These are phyloP conservation scores for Pseudocercospora crystallina DNA, from an alignment of 2,329 filamentous ascomycete genomes.

Conservation along the genomic window DNA sequence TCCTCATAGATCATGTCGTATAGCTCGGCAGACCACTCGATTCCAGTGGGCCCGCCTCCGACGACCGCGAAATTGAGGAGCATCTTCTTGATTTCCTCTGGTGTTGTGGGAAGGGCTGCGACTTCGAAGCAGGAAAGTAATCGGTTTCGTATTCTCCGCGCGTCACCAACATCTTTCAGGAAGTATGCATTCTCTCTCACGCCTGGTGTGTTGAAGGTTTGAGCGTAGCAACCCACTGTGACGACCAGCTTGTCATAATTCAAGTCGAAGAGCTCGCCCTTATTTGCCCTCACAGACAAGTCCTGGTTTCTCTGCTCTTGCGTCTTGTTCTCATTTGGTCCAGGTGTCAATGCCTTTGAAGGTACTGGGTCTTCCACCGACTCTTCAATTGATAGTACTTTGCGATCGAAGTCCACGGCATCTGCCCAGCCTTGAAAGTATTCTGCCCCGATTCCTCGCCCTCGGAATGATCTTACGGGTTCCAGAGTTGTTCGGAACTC, in stretches of 20 bases:
- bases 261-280: slow-evolving; percentile 68
- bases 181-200: slow-evolving; percentile 82
- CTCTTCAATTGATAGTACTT: slow-evolving; percentile 72
- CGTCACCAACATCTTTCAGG: slow-evolving; percentile 80
- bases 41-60: slow-evolving; percentile 71
- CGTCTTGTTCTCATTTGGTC: slow-evolving; percentile 8
- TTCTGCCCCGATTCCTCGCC: slow-evolving; percentile 60
- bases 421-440: slow-evolving; percentile 87
- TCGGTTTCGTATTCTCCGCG: slow-evolving; percentile 65
- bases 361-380: slow-evolving; percentile 58
- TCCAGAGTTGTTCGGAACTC: slow-evolving; percentile 85
- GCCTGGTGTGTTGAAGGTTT: slow-evolving; percentile 82
- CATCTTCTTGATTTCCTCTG: slow-evolving; percentile 55
- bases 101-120: slow-evolving; percentile 63
- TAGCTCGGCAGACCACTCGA: slow-evolving; percentile 73
- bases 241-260: slow-evolving; percentile 82
- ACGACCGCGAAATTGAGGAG: slow-evolving; percentile 74
- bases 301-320: slow-evolving; percentile 52
- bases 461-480: slow-evolving; percentile 68
- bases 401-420: slow-evolving; percentile 72
- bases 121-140: slow-evolving; percentile 69
- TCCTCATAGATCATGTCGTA: slow-evolving; percentile 74
- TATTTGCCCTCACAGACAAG: slow-evolving; percentile 33
- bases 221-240: slow-evolving; percentile 78
- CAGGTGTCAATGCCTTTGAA: slow-evolving; percentile 50